Conservation (phyloP, 2,329 filamentous ascomycete genomes). For the Ceratocystis eucalypticola region DNA sequence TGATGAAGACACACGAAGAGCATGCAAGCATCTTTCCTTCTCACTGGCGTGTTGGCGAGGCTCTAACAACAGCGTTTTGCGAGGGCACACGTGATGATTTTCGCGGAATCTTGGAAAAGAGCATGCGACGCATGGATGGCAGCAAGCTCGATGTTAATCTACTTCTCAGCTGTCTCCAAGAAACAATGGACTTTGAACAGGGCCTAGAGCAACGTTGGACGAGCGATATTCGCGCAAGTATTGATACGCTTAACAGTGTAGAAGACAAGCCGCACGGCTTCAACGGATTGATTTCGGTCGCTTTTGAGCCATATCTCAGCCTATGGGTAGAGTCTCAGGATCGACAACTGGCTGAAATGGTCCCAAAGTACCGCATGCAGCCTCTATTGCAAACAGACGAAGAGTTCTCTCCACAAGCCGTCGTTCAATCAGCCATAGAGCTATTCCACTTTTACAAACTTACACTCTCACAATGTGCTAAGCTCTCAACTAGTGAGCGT, state of each 20-base stretch:
- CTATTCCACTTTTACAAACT: slow-evolving; percentile 95
- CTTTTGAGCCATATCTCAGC: slow-evolving; percentile 93
- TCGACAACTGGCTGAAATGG: slow-evolving; percentile 67
- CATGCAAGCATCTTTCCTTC: slow-evolving; percentile 77
- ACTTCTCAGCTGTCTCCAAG: slow-evolving; percentile 75
- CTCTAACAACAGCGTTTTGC: slow-evolving; percentile 81
- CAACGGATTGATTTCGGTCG: slow-evolving; percentile 82
- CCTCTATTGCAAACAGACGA: slow-evolving; percentile 71
- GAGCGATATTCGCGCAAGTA: slow-evolving; percentile 59
- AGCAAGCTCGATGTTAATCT: slow-evolving; percentile 80
- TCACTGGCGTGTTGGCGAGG: slow-evolving; percentile 81
- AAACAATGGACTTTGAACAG: slow-evolving; percentile 95
- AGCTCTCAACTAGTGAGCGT: slow-evolving; percentile 80
- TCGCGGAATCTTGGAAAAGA: slow-evolving; percentile 78
- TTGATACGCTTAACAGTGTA: slow-evolving; percentile 73
- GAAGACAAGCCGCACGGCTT: slow-evolving; percentile 68
- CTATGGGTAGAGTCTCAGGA: slow-evolving; percentile 96
- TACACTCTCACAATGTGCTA: slow-evolving; percentile 85
- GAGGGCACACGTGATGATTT: slow-evolving; percentile 93
- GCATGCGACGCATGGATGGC: slow-evolving; percentile 62
- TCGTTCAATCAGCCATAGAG: slow-evolving; percentile 88
- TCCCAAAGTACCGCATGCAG: slow-evolving; percentile 77
- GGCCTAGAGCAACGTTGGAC: slow-evolving; percentile 73
- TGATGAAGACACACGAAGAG: slow-evolving; percentile 91
- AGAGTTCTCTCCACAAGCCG: slow-evolving; percentile 79